Evolutionary conservation across 73 alveolate species (phyloP).

Genomic region (Paramecium tetraurelia): DNA sequence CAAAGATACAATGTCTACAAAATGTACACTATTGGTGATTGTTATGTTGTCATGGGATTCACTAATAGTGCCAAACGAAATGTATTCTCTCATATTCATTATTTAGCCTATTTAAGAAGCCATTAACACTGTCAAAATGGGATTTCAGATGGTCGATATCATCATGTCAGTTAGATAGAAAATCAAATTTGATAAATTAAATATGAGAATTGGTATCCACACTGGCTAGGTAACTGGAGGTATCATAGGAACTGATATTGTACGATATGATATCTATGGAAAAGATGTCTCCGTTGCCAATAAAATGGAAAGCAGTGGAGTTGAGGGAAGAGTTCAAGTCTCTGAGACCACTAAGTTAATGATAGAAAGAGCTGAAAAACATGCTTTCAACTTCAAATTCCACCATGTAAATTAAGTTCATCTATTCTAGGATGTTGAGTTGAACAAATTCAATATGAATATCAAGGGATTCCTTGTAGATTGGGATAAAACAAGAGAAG

Average conservation of each 20-base stretch:
- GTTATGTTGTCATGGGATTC: constrained; percentile 68
- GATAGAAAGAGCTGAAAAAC: constrained; percentile 1
- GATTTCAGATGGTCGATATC: constrained; percentile 79
- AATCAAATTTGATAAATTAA: constrained; percentile 71
- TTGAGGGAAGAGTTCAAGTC: constrained; percentile 12
- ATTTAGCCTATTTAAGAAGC: constrained; percentile 66
- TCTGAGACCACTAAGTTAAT: background rate
- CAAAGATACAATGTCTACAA: constrained; percentile 43
- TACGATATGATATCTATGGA: constrained; percentile 44
- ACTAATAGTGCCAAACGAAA: constrained; percentile 63
- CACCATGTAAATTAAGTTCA: background rate
- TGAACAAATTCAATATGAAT: constrained; percentile 1
- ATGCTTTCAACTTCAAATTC: constrained; percentile 9
- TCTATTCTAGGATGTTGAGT: background rate
- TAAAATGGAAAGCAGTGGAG: constrained; percentile 60
- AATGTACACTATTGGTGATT: constrained; percentile 64
- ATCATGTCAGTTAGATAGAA: constrained; percentile 73
- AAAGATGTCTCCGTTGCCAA: constrained; percentile 53
- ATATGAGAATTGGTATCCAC: constrained; percentile 72
- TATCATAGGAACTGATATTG: constrained; percentile 55
- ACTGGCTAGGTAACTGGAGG: constrained; percentile 60
- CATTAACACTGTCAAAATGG: constrained; percentile 80
- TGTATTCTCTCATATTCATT: background rate
- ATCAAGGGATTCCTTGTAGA: background rate
- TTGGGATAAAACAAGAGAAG: background rate